phyloP scores from a whole-genome alignment of 257 asterid genomes.

The Penstemon eatonii region DNA sequence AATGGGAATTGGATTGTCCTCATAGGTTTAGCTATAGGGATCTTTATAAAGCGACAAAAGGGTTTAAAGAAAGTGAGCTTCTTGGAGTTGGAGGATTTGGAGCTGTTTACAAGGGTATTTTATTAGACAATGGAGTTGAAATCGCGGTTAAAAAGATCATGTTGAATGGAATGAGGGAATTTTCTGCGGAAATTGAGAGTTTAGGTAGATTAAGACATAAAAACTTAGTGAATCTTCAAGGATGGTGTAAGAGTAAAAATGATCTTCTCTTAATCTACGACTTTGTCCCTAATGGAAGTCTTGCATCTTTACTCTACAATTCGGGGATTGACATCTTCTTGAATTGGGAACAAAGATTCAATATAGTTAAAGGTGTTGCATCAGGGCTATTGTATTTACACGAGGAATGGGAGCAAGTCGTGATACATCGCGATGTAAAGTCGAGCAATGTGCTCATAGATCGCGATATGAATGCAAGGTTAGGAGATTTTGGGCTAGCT shows the following conservation, averaged over 20 bases:
- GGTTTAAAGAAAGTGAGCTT: constrained; percentile 40
- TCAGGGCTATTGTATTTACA: constrained; percentile 42
- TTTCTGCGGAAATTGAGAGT: constrained; percentile 40
- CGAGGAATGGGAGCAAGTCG: constrained; percentile 44
- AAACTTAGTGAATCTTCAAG: constrained; percentile 40
- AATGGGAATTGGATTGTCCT: constrained; percentile 53
- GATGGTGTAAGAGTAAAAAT: constrained; percentile 39
- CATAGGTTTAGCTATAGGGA: constrained; percentile 40
- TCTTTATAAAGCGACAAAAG: constrained; percentile 41
- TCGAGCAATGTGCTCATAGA: constrained; percentile 40
- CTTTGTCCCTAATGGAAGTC: constrained; percentile 46
- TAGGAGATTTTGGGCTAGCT: constrained; percentile 43
- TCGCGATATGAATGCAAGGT: constrained; percentile 31
- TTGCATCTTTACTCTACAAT: constrained; percentile 31
- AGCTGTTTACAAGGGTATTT: constrained; percentile 37
- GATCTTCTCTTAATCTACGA: constrained; percentile 46
- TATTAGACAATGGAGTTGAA: constrained; percentile 18
- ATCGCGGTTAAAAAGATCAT: constrained; percentile 46
- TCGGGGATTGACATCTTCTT: constrained; percentile 15
- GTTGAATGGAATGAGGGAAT: constrained; percentile 45
- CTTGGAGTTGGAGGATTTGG: constrained; percentile 55
- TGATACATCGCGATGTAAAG: constrained; percentile 40
- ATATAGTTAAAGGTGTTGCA: constrained; percentile 50
- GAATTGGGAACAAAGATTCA: constrained; percentile 42
- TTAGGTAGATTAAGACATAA: constrained; percentile 45